Evolutionary conservation across 495 filamentous ascomycete species (phyloP).

Genomic region (Podospora appendiculata): DNA sequence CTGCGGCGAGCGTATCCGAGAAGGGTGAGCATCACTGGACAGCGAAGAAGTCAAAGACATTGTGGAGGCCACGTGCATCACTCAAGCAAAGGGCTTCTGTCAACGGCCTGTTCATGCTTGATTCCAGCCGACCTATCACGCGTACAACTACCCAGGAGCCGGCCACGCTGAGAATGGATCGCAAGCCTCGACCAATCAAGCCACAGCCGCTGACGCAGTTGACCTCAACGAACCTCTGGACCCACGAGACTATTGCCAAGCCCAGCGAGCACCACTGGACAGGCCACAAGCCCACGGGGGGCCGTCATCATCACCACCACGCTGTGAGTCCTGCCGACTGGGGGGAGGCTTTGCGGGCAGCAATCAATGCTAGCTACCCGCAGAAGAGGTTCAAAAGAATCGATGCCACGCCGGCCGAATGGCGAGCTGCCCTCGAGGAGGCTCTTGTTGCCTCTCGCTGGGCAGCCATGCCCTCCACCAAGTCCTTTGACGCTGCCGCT

Average conservation of each 20-base stretch:
- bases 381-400: neutral
- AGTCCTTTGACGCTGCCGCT: conserved; percentile 18
- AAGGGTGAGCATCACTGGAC: conserved; percentile 19
- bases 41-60: too few relatives aligned
- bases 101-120: conserved; percentile 16
- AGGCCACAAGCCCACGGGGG: neutral
- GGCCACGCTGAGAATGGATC: conserved; percentile 25
- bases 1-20: neutral
- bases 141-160: conserved; percentile 27
- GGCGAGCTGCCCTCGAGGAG: conserved; percentile 27
- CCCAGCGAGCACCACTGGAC: conserved; percentile 24
- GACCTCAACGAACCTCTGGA: conserved; percentile 27
- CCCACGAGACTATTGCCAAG: neutral
- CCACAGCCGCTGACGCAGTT: conserved; percentile 20
- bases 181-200: conserved; percentile 13
- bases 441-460: conserved; percentile 14
- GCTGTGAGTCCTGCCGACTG: conserved; percentile 10
- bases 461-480: neutral
- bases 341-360: conserved; percentile 8
- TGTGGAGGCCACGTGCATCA: too few relatives aligned
- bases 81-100: neutral
- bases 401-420: conserved; percentile 20
- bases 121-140: conserved; percentile 11
- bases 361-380: conserved; percentile 4
- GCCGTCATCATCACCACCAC: too few relatives aligned